These are phyloP conservation scores for Trametes sanguinea DNA, from an alignment of 768 basidiomycete species.

Conservation along the genomic window DNA sequence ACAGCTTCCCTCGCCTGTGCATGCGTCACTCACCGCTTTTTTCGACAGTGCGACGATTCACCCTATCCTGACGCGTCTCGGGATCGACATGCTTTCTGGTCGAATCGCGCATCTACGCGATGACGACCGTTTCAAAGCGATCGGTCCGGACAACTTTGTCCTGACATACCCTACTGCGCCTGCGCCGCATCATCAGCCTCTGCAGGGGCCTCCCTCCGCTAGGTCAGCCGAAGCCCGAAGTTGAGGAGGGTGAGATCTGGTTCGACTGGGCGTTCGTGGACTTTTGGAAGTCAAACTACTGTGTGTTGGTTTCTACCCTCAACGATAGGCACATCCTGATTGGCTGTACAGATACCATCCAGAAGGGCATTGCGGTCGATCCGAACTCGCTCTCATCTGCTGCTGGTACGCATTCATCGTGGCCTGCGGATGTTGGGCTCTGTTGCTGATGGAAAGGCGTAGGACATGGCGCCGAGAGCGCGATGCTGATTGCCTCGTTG, in stretches of 20 bases:
- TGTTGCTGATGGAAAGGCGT: slow-evolving; percentile 10
- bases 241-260: slow-evolving; percentile 83
- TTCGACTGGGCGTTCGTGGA: slow-evolving; percentile 98
- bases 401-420: slow-evolving; percentile 46
- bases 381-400: slow-evolving; percentile 65
- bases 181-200: slow-evolving; percentile 10
- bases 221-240: slow-evolving; percentile 39
- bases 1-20: not conserved
- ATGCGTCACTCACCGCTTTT: not conserved
- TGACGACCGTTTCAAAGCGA: slow-evolving; percentile 88
- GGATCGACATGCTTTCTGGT: slow-evolving; percentile 85
- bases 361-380: slow-evolving; percentile 69
- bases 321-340: not conserved
- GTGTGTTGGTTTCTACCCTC: slow-evolving; percentile 42
- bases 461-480: slow-evolving; percentile 64
- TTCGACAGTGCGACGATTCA: slow-evolving; percentile 72
- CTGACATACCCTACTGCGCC: slow-evolving; percentile 46
- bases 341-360: slow-evolving; percentile 62
- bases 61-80: slow-evolving; percentile 87
- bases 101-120: slow-evolving; percentile 87
- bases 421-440: not conserved
- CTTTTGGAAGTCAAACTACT: slow-evolving; percentile 98
- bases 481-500: slow-evolving; percentile 80
- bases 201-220: slow-evolving; percentile 35
- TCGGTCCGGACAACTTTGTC: slow-evolving; percentile 85